Evolutionary conservation across 352 stramenopile genomes (phyloP).

Genomic region (Phytophthora lateralis): DNA sequence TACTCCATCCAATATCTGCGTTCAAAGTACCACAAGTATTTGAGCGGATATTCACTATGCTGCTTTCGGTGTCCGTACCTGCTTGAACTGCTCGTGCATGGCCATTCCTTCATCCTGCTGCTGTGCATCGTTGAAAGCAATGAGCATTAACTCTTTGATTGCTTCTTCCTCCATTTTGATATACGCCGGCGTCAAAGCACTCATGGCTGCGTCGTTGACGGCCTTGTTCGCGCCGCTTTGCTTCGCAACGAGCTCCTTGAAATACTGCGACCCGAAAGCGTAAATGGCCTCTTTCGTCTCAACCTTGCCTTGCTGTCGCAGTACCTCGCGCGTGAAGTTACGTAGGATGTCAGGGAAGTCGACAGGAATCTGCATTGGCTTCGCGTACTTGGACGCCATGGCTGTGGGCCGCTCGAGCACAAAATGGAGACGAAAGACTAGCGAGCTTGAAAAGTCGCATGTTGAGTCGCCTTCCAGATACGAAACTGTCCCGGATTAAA

Average conservation of each 20-base stretch:
- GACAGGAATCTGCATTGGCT: slow-evolving; percentile 71
- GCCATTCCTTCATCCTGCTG: slow-evolving; percentile 47
- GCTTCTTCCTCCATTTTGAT: slow-evolving; percentile 70
- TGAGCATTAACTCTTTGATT: slow-evolving; percentile 50
- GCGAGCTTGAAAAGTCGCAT: slow-evolving; percentile 17
- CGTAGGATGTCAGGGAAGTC: slow-evolving; percentile 80
- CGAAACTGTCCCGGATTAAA: no score
- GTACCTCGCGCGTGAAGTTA: slow-evolving; percentile 78
- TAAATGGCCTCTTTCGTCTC: slow-evolving; percentile 84
- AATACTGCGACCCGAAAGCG: slow-evolving; percentile 74
- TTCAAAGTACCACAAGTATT: background rate
- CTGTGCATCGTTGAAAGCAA: slow-evolving; percentile 54
- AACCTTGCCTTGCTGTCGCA: slow-evolving; percentile 84
- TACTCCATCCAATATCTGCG: slow-evolving; percentile 43
- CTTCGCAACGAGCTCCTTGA: slow-evolving; percentile 62
- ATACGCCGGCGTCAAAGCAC: slow-evolving; percentile 44
- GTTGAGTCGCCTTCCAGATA: no score
- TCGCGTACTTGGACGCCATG: slow-evolving; percentile 89
- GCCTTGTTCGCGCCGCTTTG: slow-evolving; percentile 24
- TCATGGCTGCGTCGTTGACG: slow-evolving; percentile 14
- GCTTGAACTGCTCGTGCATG: slow-evolving; percentile 48
- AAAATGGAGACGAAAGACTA: background rate
- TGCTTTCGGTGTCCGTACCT: slow-evolving; percentile 25
- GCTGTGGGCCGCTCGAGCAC: background rate
- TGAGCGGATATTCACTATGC: background rate